Evolutionary conservation across 768 basidiomycete genomes (phyloP).

Genomic region (Myochromella boudieri): DNA sequence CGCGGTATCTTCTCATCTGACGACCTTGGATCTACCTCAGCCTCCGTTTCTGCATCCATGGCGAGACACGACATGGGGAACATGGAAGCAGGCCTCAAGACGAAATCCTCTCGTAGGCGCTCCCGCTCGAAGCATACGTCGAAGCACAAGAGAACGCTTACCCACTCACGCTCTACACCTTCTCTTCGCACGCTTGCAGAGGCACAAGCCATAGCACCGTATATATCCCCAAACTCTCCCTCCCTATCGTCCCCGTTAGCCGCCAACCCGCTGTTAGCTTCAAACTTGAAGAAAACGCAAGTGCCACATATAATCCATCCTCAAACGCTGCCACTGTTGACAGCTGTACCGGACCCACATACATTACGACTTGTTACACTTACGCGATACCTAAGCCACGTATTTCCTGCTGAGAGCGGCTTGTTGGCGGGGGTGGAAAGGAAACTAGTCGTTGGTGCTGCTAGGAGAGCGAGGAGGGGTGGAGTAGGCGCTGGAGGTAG

Average conservation of each 20-base stretch:
- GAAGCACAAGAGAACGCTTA: slow-evolving; percentile 1
- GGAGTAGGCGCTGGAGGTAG: slow-evolving; percentile 8
- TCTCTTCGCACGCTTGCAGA: slow-evolving; percentile 32
- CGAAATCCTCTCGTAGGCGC: slow-evolving; percentile 29
- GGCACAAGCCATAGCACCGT: not conserved
- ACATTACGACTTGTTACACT: slow-evolving; percentile 11
- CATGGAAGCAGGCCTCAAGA: not conserved
- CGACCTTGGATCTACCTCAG: not conserved
- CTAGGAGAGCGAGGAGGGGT: not conserved
- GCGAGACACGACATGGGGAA: too few relatives aligned
- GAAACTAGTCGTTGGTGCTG: slow-evolving; percentile 11
- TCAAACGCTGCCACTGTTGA: not conserved
- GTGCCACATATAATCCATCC: too few relatives aligned
- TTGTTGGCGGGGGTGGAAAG: slow-evolving; percentile 12
- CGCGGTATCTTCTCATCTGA: not conserved
- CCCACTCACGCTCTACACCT: slow-evolving; percentile 42
- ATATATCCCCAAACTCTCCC: too few relatives aligned
- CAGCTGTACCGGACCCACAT: not conserved
- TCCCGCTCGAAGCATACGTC: not conserved
- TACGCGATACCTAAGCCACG: slow-evolving; percentile 1
- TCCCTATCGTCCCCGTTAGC: too few relatives aligned
- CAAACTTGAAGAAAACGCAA: too few relatives aligned
- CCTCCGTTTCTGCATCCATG: not conserved
- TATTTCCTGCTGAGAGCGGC: slow-evolving; percentile 11
- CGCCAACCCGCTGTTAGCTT: too few relatives aligned